Percentiles rank a stretch among this genome's conserved stretches.
These are phyloP conservation scores for Fagus sylvatica DNA, from an alignment of 306 rosid genomes.

Conservation along the genomic window DNA sequence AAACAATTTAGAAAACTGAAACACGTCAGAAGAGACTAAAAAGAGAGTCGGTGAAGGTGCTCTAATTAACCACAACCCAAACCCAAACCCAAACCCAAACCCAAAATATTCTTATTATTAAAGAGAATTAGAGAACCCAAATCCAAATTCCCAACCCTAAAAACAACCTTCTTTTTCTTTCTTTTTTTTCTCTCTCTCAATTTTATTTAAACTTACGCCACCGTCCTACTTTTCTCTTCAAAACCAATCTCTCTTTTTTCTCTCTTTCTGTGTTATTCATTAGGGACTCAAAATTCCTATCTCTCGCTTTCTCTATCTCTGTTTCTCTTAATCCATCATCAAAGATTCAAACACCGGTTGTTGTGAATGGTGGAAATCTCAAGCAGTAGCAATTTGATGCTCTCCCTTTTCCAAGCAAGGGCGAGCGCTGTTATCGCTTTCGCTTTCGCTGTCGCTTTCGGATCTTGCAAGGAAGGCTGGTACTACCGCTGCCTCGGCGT, in stretches of 20 bases:
- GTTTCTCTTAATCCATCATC: neutral
- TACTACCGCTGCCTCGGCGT: constrained; percentile 98
- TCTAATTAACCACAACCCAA: no score
- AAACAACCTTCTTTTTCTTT: no score
- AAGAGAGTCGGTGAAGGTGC: no score
- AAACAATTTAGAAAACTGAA: no score
- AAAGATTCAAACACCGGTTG: neutral
- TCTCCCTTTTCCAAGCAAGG: constrained; percentile 61
- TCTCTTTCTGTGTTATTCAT: neutral
- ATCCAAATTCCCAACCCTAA: no score
- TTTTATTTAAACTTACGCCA: no score
- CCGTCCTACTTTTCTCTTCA: neutral
- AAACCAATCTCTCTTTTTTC: neutral
- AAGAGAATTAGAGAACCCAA: no score
- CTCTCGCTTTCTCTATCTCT: neutral
- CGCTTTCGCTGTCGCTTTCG: constrained; percentile 65
- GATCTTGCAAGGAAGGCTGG: constrained; percentile 97
- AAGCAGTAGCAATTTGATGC: constrained; percentile 61
- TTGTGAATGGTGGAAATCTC: constrained; percentile 98
- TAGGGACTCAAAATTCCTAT: neutral
- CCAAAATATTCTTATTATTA: no score
- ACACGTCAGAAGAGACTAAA: no score
- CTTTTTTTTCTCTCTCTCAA: no score
- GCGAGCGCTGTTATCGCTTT: constrained; percentile 82
- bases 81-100: no score